Evolutionary conservation across 2,329 filamentous ascomycete genomes (phyloP), one percentile per base, ranked within the genome.

Genomic region (Rhynchosporium graminicola): DNA sequence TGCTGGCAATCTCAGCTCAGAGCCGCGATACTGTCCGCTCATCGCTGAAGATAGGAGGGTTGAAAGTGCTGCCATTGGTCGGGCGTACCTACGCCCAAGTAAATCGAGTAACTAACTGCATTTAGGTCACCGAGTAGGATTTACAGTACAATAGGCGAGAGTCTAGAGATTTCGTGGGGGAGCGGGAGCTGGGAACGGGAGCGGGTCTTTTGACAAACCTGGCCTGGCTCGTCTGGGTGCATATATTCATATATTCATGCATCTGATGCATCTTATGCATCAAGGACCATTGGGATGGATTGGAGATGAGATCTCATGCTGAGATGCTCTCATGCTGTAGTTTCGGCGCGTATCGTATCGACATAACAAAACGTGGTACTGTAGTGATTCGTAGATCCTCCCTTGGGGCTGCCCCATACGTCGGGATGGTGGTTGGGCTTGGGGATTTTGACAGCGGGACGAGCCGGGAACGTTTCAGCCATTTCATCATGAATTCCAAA

Each of bases 1-100:
- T 42, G 33, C 51, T 42, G 48, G 48, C 48, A 52, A 50, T 8
- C 6, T 26, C 15, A 3, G 8, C 9, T 45, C 45, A 40, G 45
- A 58, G 45, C 56, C 56, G 8, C 56, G 50, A 40, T 26, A 8
- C 20, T n/a, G 45, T 50, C 45, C 48, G 56, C 56, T 36, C 45
- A 50, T 36, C 9, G 31, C 33, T 58, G 31, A 10, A 13, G n/a
- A 13, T 26, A 9, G 6, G 20, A 4, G 12, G 51, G 29, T 57
- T 43, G 9, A 13, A 13, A 10, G 20, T 13, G n/a, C 43, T 57
- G 43, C 26, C 15, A 58, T 58, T 58, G 56, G 56, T 5, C 26
- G 43, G 31, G 26, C 42, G 31, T 58, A 45, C 28, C 43, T 58
- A 45, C 28, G 56, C 42, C 56, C 56, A 45, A 58, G 56, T 58